phyloP scores from a whole-genome alignment of 495 filamentous ascomycete species.

The Apiosordaria backusii region DNA sequence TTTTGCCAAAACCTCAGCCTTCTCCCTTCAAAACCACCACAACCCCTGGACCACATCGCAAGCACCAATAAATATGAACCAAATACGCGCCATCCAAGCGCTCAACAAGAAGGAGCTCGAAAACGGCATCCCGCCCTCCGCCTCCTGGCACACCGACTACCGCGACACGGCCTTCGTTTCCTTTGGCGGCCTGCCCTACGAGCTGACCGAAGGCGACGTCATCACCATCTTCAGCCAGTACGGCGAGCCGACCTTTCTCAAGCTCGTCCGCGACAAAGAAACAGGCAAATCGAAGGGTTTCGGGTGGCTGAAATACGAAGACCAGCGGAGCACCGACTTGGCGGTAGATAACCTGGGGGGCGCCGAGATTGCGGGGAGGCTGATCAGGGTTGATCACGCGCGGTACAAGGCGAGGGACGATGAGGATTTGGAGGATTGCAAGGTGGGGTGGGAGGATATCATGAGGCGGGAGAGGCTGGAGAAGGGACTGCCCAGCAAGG shows the following conservation, averaged over 20 bases:
- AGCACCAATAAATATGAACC: conserved; percentile 63
- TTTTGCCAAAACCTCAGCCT: conserved; percentile 13
- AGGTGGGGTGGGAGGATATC: conserved; percentile 46
- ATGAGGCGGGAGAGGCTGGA: conserved; percentile 37
- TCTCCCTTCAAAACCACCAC: neutral
- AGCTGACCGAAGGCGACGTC: conserved; percentile 92
- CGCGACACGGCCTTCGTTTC: conserved; percentile 95
- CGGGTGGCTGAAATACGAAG: conserved; percentile 95
- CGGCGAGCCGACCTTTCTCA: conserved; percentile 88
- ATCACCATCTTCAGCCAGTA: conserved; percentile 97
- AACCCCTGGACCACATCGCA: neutral
- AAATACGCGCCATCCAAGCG: conserved; percentile 82
- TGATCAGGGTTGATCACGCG: conserved; percentile 86
- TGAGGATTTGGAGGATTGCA: conserved; percentile 65
- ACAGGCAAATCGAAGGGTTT: conserved; percentile 93
- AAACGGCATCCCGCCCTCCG: conserved; percentile 71
- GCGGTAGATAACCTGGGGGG: conserved; percentile 95
- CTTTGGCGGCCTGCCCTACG: conserved; percentile 91
- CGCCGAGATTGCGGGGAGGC: conserved; percentile 72
- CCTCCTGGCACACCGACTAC: conserved; percentile 97
- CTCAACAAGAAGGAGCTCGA: conserved; percentile 96
- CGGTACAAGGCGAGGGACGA: conserved; percentile 86
- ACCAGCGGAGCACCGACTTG: conserved; percentile 91
- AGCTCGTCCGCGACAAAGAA: conserved; percentile 89
- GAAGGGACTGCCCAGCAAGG: conserved; percentile 37